Evolutionary conservation across 2,329 filamentous ascomycete species (phyloP).

Genomic region (Botrytis sinoallii): DNA sequence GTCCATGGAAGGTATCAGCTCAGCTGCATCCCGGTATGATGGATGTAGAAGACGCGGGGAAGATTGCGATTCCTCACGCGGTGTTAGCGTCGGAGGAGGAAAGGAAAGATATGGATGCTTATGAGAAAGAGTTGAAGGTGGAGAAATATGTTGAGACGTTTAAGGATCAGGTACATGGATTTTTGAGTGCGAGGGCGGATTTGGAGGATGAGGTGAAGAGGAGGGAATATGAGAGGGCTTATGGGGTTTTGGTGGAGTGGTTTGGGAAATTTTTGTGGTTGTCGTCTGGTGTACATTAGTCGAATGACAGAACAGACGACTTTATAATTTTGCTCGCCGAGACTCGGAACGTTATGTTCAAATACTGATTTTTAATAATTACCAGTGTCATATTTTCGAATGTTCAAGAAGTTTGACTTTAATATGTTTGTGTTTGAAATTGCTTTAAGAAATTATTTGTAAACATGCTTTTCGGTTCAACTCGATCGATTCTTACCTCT

Average conservation of each 20-base stretch:
- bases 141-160: slow-evolving; percentile 47
- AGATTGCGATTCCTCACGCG: slow-evolving; percentile 57
- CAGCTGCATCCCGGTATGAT: slow-evolving; percentile 59
- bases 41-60: slow-evolving; percentile 56
- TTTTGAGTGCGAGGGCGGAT: slow-evolving; percentile 53
- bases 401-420: neutral
- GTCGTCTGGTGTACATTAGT: neutral
- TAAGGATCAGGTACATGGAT: slow-evolving; percentile 49
- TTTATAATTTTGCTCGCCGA: neutral
- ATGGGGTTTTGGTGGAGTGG: slow-evolving; percentile 43
- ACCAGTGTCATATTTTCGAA: neutral
- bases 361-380: neutral
- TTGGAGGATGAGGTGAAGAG: slow-evolving; percentile 44
- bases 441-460: neutral
- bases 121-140: slow-evolving; percentile 40
- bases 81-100: slow-evolving; percentile 54
- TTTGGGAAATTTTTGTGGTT: slow-evolving; percentile 40
- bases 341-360: neutral
- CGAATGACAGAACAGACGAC: neutral
- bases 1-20: slow-evolving; percentile 49
- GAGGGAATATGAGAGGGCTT: slow-evolving; percentile 47
- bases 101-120: slow-evolving; percentile 12
- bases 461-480: too few species aligned
- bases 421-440: neutral
- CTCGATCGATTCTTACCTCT: too few species aligned